Evolutionary conservation across 768 basidiomycete species (phyloP), one percentile per base, ranked within the genome.

Genomic region (Xerocomellus amylosporus): DNA sequence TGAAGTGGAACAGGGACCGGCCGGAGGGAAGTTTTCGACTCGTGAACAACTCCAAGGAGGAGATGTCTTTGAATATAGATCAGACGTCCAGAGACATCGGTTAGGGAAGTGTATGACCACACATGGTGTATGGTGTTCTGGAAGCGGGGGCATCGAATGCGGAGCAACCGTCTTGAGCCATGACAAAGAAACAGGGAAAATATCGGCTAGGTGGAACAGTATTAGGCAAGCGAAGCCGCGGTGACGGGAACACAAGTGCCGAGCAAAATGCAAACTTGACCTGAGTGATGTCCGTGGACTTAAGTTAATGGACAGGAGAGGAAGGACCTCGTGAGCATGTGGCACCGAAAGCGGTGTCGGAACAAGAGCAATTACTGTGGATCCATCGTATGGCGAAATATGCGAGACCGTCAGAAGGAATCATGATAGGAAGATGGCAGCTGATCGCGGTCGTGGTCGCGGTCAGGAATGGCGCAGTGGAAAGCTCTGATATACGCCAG

Each of bases 251-350:
- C 50, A 58, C 65, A 58, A 58, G 60, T 71, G 71, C 71, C 71
- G 69, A 71, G 61, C 65, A 71, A 46, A 54, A 54, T 63, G 59
- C 55, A 67, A 43, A 59, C 63, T 58, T 52, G 53, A 66, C 54
- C 61, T 61, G 64, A 55, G 62, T 60, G 64, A 71, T 71, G 70
- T 73, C 70, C 70, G 70, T 73, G 70, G 70, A 71, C 61, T 71
- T 71, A 71, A 71, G 71, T 71, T 70, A 70, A 70, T 70, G 51
- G 60, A 68, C 64, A 62, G 62, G 66, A 68, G 60, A 62, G 69
- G 71, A 72, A 70, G 60, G 57, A 58, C 68, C 68, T 66, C 65
- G 67, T 64, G 70, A 66, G 55, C 65, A 71, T 71, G 71, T 71
- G 58, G 59, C 64, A 70, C 69, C 56, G 14, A 63, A 67, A 54